Base-by-base conservation (phyloP, 768 basidiomycete species). In the Boletus huronensis region DNA sequence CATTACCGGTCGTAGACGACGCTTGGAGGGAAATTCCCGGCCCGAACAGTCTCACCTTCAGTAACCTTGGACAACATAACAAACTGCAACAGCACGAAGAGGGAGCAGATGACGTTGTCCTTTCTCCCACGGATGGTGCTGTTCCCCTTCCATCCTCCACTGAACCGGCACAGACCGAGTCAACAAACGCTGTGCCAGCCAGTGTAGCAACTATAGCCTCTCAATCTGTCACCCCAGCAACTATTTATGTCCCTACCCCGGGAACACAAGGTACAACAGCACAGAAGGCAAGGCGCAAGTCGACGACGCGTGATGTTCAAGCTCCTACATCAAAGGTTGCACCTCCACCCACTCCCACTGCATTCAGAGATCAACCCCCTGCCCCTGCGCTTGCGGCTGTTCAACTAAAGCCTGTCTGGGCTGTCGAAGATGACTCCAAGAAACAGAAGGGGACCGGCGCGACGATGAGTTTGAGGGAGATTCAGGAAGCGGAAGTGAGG, bases 401-500 rank as follows among this genome's bases (percentile, higher is more conserved):
- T 26, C 72, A 68, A 35, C 52, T 72, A 16, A 87, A 86, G 62
- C 73, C 79, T 41, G 80, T 83, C 16, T 90, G 88, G 86, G 75
- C 79, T 19, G 82, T 81, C 57, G 86, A 86, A 32, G 85, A 90
- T 38, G 88, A 90, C 14, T 73, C 74, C 36, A 83, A 82, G 70
- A 84, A 83, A 66, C 68, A 75, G 43, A 78, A 78, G 66, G 62
- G 69, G 7, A 64, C 72, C 14, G 70, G 70, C 16, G 62, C 72
- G 5, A 73, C 85, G 23, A 75, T 87, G 35, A 91, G 90, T 57
- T 74, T 99, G 35, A 86, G 94, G 52, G 93, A 98, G 53, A 99
- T 99, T 43, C 97, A 99, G 69, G 93, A 97, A 61, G 85, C 88
- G 3, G 97, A 99, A 71, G 83, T 82, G 8, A 92, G 83, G 72